Evolutionary conservation across 2,329 filamentous ascomycete species (phyloP), one percentile per base, ranked within the genome.

Genomic region (Verticillium alfalfae): DNA sequence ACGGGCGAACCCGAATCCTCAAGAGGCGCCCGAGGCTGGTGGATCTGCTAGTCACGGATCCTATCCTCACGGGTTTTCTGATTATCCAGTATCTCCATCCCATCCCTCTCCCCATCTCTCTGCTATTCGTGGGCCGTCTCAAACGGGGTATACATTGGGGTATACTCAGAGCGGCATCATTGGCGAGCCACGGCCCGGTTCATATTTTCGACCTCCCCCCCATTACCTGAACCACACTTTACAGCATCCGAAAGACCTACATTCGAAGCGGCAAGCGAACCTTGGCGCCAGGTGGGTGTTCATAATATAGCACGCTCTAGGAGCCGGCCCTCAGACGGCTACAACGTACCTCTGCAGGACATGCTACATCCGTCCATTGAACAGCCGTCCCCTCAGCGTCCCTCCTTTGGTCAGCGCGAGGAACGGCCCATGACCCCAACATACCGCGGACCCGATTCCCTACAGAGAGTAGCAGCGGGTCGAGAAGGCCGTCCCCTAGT

Each of bases 351-450:
- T 34, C 70, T 71, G 34, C 75, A 77, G 65, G 80, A 83, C 45
- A 73, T 78, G 66, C 69, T 81, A 63, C 73, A 83, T 15, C 78
- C 68, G 9, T 83, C 80, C 7, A 77, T 82, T 65, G 81, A 83
- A 64, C 75, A 76, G 22, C 66, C 59, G 7, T 80, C 78, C 38
- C 78, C 78, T 5, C 66, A 71, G 31, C 55, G 49, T n/a, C 59
- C 67, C 3, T 71, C 71, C 1, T 76, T 75, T 67, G 67, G 76
- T 52, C 73, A 73, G 61, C 59, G 69, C 36, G 61, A 73, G 36
- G 72, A 64, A 57, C 60, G 60, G 26, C 41, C 52, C 22, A 59
- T 63, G 15, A 65, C 63, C 60, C 64, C 38, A 13, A 39, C 26
- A 22, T 41, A 41, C 57, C 26, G 10, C 39, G 38, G 41, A 34